Conservation (phyloP, 768 basidiomycete genomes). For the Naematelia aurantialba region DNA sequence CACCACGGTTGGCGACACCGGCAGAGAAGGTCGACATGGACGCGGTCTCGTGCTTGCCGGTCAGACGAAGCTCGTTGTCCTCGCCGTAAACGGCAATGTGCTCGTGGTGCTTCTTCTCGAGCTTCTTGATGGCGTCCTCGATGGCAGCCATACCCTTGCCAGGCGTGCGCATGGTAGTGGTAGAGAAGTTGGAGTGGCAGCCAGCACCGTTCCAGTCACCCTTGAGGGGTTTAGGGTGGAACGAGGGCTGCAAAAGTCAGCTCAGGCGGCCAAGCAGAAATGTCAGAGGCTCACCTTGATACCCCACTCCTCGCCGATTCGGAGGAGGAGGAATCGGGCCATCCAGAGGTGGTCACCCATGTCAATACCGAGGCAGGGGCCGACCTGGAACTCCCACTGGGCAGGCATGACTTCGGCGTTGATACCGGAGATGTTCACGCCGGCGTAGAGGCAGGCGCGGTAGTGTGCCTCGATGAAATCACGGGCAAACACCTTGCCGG, state of each 20-base stretch:
- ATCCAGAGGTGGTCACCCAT: constrained; percentile 99
- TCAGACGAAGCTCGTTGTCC: constrained; percentile 93
- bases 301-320: constrained; percentile 96
- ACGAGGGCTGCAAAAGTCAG: constrained; percentile 63
- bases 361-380: constrained; percentile 92
- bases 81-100: constrained; percentile 98
- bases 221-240: constrained; percentile 95
- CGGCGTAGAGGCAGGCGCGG: constrained; percentile 74
- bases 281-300: constrained; percentile 57
- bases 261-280: not conserved
- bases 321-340: constrained; percentile 91
- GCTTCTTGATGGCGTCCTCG: constrained; percentile 88
- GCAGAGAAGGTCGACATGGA: constrained; percentile 87
- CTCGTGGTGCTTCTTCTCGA: constrained; percentile 82
- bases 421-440: constrained; percentile 97
- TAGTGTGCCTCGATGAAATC: constrained; percentile 99
- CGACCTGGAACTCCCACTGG: constrained; percentile 99
- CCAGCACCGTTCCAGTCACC: constrained; percentile 99
- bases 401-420: constrained; percentile 99
- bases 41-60: constrained; percentile 95
- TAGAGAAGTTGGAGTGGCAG: constrained; percentile 95
- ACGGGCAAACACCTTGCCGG: constrained; percentile 96
- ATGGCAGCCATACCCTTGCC: constrained; percentile 84
- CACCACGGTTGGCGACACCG: constrained; percentile 96
- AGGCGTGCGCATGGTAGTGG: constrained; percentile 85